These are phyloP conservation scores for Mycena galericulata DNA, from an alignment of 768 basidiomycete genomes.

Conservation along the genomic window DNA sequence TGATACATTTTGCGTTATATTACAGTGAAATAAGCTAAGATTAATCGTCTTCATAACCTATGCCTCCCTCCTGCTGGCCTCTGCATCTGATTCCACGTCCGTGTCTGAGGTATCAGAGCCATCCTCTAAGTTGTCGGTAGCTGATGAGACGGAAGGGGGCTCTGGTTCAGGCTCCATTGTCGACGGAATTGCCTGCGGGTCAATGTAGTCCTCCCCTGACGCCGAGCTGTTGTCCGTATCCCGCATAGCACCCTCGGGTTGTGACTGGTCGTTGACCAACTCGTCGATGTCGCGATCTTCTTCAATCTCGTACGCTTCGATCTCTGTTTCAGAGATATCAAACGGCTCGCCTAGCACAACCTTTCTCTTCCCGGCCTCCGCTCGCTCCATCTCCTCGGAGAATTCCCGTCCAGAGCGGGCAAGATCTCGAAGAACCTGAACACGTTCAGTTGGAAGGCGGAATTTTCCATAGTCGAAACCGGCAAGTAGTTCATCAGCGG, in stretches of 20 bases:
- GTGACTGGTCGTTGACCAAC: background rate
- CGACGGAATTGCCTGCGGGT: background rate
- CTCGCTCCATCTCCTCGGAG: constrained; percentile 19
- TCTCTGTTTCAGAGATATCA: constrained; percentile 25
- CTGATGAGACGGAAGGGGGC: background rate
- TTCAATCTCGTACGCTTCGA: constrained; percentile 20
- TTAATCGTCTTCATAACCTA: background rate
- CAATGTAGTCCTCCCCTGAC: too few relatives aligned
- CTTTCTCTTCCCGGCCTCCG: constrained; percentile 25
- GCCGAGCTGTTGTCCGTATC: background rate
- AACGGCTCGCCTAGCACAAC: constrained; percentile 30
- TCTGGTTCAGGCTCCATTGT: background rate
- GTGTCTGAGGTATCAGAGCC: background rate
- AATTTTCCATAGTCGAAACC: constrained; percentile 31
- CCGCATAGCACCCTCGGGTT: background rate
- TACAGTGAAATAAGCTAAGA: constrained; percentile 22
- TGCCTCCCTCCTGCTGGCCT: too few relatives aligned
- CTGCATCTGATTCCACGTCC: background rate
- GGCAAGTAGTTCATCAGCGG: background rate
- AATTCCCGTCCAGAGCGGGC: constrained; percentile 31
- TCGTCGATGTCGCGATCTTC: constrained; percentile 22
- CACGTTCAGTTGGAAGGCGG: constrained; percentile 14
- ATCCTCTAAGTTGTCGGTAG: background rate
- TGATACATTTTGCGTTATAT: constrained; percentile 19
- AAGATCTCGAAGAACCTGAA: constrained; percentile 20